phyloP scores from a whole-genome alignment of 164 flowering plant species.

The Tetrastigma voinierianum region DNA sequence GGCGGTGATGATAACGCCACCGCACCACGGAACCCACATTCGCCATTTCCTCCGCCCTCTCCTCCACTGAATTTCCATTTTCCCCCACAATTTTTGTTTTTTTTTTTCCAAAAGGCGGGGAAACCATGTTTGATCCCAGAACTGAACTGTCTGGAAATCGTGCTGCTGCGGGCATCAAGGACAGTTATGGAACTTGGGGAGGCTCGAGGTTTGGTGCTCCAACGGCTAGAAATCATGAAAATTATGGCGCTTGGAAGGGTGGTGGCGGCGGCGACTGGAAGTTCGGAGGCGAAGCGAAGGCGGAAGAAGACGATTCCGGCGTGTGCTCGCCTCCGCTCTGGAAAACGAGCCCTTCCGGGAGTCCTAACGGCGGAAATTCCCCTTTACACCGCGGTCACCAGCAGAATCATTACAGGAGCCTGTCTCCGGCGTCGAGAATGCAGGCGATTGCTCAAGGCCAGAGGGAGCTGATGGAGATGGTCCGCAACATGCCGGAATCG shows the following conservation, averaged over 20 bases:
- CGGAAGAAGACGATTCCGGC: constrained; percentile 22
- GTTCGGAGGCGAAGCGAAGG: background rate
- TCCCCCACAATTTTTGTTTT: background rate
- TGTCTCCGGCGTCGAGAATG: constrained; percentile 30
- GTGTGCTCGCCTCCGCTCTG: constrained; percentile 32
- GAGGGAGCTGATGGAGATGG: constrained; percentile 51
- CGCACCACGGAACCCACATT: background rate
- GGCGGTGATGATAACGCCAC: background rate
- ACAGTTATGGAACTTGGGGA: background rate
- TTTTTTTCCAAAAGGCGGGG: background rate
- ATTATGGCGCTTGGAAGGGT: background rate
- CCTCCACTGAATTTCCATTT: background rate
- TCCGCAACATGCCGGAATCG: constrained; percentile 40
- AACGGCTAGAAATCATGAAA: background rate
- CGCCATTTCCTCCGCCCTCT: background rate
- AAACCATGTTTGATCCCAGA: background rate
- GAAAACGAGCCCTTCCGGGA: constrained; percentile 20
- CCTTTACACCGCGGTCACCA: background rate
- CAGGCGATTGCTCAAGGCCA: constrained; percentile 45
- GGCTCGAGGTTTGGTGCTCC: background rate
- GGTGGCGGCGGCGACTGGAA: background rate
- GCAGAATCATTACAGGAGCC: constrained; percentile 10
- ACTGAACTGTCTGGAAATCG: background rate
- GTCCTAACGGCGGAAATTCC: constrained; percentile 1
- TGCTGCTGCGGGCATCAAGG: background rate